Percentiles rank a stretch among this genome's conserved stretches.
These are phyloP conservation scores for Dalbergia cultrata DNA, from an alignment of 306 rosid genomes.

Conservation along the genomic window DNA sequence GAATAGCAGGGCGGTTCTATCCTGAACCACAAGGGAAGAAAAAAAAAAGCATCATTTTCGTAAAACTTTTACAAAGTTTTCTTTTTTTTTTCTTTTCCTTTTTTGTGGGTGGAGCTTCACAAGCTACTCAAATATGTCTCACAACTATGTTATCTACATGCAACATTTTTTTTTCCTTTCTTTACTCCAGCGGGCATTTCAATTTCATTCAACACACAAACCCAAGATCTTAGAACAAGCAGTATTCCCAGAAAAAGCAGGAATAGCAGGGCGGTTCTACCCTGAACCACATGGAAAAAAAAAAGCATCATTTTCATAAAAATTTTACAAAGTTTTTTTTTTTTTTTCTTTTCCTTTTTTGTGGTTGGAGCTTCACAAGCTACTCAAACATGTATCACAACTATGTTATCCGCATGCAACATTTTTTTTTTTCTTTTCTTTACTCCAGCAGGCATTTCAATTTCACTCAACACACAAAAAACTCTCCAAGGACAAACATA, in stretches of 20 bases:
- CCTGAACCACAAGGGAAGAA: too few relatives aligned
- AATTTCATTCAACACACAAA: too few relatives aligned
- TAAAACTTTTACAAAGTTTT: too few relatives aligned
- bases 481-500: slow-evolving; percentile 11
- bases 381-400: background rate
- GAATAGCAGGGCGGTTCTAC: slow-evolving; percentile 90
- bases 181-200: too few relatives aligned
- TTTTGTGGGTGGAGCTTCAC: too few relatives aligned
- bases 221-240: slow-evolving; percentile 83
- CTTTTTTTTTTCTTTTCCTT: too few relatives aligned
- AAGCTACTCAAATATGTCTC: too few relatives aligned
- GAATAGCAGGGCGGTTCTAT: too few relatives aligned
- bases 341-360: background rate
- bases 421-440: background rate
- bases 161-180: too few relatives aligned
- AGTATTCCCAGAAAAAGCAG: slow-evolving; percentile 82
- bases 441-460: background rate
- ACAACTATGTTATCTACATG: too few relatives aligned
- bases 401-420: slow-evolving; percentile 6
- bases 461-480: background rate
- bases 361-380: background rate
- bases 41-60: too few relatives aligned
- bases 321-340: slow-evolving; percentile 3
- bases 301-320: slow-evolving; percentile 43
- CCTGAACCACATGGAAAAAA: slow-evolving; percentile 73